These are phyloP conservation scores for Heterobasidion irregulare DNA, from an alignment of 1,284 basidiomycete genomes.

Conservation along the genomic window DNA sequence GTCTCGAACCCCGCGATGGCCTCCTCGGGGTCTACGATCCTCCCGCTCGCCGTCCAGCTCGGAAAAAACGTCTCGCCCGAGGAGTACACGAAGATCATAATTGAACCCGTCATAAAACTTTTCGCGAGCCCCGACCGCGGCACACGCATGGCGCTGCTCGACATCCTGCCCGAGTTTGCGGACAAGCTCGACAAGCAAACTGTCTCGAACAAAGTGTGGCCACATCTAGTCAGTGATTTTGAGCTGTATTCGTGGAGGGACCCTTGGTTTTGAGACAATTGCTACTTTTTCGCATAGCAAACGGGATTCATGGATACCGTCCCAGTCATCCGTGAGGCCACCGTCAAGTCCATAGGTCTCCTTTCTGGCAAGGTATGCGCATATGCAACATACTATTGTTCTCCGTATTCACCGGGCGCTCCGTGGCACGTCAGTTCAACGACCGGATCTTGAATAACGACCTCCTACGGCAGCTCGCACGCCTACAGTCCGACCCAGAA, in stretches of 20 bases:
- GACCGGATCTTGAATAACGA: constrained; percentile 97
- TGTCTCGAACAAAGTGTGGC: constrained; percentile 88
- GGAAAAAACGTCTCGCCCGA: constrained; percentile 66
- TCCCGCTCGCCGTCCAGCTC: constrained; percentile 78
- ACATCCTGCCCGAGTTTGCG: constrained; percentile 77
- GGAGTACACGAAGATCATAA: constrained; percentile 65
- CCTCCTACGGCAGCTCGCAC: constrained; percentile 85
- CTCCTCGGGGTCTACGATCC: constrained; percentile 60
- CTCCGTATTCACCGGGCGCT: neutral
- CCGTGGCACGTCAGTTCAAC: constrained; percentile 40
- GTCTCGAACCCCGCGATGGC: constrained; percentile 80
- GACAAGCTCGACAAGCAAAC: constrained; percentile 84
- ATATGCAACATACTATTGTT: neutral
- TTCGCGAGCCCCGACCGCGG: constrained; percentile 88
- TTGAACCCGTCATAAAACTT: constrained; percentile 77
- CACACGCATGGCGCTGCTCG: constrained; percentile 88
- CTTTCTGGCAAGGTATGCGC: constrained; percentile 72
- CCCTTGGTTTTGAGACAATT: neutral
- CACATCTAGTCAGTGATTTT: constrained; percentile 69
- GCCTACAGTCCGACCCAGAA: constrained; percentile 88
- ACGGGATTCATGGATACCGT: constrained; percentile 95
- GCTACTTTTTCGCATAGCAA: constrained; percentile 42
- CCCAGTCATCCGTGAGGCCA: constrained; percentile 89
- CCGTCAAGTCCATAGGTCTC: constrained; percentile 81
- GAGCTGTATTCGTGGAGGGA: too few relatives aligned